Conservation (phyloP, 1,284 basidiomycete genomes). For the Ceratobasidium sp. region DNA sequence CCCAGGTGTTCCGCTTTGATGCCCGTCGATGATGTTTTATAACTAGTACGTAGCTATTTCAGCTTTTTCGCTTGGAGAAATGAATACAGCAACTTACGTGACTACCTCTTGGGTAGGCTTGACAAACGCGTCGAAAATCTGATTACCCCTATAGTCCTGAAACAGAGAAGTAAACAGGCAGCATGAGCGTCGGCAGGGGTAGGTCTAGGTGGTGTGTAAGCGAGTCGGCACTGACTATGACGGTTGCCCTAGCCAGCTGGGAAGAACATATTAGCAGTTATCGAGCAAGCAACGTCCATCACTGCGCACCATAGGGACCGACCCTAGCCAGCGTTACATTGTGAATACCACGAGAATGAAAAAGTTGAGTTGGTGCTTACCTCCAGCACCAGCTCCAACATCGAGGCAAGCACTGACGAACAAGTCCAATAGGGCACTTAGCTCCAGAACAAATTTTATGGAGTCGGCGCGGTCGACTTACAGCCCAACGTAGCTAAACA, state of each 20-base stretch:
- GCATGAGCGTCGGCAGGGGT: background rate
- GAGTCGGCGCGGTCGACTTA: background rate
- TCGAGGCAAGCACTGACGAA: conserved; percentile 18
- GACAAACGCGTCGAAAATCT: conserved; percentile 21
- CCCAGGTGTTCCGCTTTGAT: conserved; percentile 2
- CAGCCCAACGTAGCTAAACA: conserved; percentile 25
- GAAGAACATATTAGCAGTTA: background rate
- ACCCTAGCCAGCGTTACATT: conserved; percentile 11
- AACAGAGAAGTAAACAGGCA: background rate
- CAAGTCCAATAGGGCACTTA: background rate
- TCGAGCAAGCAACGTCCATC: background rate
- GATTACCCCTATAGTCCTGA: conserved; percentile 25
- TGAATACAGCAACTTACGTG: background rate
- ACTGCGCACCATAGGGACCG: conserved; percentile 18
- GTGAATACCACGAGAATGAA: background rate
- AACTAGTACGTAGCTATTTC: background rate
- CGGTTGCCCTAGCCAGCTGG: conserved; percentile 28
- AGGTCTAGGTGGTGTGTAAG: no score
- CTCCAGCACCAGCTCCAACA: conserved; percentile 29
- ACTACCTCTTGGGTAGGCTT: conserved; percentile 19
- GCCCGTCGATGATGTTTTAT: background rate
- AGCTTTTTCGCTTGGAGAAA: background rate
- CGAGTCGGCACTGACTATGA: conserved; percentile 16
- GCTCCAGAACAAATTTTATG: background rate
- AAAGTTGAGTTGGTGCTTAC: background rate